Evolutionary conservation across 495 filamentous ascomycete genomes (phyloP).

Genomic region (Endocarpon pusillum): DNA sequence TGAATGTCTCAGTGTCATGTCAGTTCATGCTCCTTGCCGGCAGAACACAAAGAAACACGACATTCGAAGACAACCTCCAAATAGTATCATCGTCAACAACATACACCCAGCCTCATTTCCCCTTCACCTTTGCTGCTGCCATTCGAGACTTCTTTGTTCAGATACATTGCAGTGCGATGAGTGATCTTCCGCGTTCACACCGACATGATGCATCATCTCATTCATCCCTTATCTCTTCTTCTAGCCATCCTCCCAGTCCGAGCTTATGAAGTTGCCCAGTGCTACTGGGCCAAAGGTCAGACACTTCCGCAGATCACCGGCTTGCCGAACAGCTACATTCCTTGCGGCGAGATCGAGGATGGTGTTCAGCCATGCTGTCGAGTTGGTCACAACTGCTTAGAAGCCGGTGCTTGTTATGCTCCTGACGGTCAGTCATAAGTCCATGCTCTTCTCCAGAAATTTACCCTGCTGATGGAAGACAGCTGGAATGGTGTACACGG

Average conservation of each 20-base stretch:
- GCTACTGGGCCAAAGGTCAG: conserved; percentile 1
- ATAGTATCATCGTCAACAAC: too few relatives aligned
- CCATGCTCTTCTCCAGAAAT: neutral
- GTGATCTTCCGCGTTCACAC: neutral
- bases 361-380: neutral
- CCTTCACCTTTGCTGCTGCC: too few relatives aligned
- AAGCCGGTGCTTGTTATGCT: neutral
- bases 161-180: too few relatives aligned
- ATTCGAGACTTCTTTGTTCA: too few relatives aligned
- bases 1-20: too few relatives aligned
- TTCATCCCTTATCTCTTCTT: neutral
- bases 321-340: neutral
- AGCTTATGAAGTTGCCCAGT: neutral
- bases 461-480: neutral
- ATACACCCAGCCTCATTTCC: too few relatives aligned
- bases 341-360: neutral
- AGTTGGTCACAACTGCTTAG: neutral
- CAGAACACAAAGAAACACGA: too few relatives aligned
- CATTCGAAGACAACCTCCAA: too few relatives aligned
- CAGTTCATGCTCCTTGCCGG: too few relatives aligned
- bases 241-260: neutral
- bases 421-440: neutral
- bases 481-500: neutral
- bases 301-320: too few relatives aligned
- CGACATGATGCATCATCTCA: neutral